Evolutionary conservation across 768 basidiomycete species (phyloP).

Genomic region (Floccularia luteovirens): DNA sequence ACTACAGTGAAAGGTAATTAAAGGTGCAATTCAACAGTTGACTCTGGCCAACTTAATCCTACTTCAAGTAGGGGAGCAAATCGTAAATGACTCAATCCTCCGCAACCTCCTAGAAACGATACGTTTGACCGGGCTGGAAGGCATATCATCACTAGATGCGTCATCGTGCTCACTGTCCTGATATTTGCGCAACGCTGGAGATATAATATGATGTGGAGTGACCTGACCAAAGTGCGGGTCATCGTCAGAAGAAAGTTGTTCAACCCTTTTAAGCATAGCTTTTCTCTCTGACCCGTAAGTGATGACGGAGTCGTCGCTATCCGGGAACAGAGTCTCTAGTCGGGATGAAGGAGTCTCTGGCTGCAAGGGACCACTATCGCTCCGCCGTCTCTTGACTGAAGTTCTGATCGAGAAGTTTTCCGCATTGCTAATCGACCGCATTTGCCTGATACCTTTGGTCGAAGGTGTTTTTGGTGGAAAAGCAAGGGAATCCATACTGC

Average conservation of each 20-base stretch:
- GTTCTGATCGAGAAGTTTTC: neutral
- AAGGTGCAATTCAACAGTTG: too few species aligned
- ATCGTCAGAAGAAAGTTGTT: conserved; percentile 53
- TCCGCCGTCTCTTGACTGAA: neutral
- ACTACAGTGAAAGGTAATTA: too few species aligned
- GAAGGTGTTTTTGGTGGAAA: neutral
- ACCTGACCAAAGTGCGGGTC: conserved; percentile 58
- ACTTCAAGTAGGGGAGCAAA: too few species aligned
- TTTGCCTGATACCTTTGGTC: too few species aligned
- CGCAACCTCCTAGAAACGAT: too few species aligned
- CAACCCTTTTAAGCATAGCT: neutral
- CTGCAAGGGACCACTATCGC: neutral
- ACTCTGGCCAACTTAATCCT: too few species aligned
- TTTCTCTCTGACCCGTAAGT: neutral
- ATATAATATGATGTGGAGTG: conserved; percentile 62
- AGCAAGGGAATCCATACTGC: neutral
- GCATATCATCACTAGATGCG: too few species aligned
- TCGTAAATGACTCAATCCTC: too few species aligned
- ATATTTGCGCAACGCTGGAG: conserved; percentile 46
- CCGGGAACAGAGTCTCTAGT: neutral
- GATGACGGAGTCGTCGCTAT: neutral
- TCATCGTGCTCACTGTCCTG: too few species aligned
- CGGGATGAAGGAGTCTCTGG: too few species aligned
- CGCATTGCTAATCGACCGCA: neutral
- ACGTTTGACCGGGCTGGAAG: too few species aligned